phyloP scores from a whole-genome alignment of 2,329 filamentous ascomycete genomes.

The Cladosporium colombiae region DNA sequence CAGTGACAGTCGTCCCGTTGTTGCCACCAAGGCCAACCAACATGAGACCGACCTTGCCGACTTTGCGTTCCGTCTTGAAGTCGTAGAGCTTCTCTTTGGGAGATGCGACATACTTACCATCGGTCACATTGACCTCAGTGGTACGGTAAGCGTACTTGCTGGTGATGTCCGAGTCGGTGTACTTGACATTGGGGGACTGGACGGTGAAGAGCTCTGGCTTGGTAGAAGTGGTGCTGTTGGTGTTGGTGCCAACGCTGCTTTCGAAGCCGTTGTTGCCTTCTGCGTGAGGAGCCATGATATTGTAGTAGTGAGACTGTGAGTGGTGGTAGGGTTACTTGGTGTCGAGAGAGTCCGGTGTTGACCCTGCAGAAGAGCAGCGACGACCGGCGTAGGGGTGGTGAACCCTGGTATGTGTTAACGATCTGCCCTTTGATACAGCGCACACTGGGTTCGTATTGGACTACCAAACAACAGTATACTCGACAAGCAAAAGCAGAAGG shows the following conservation, averaged over 20 bases:
- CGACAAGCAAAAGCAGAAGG: not conserved
- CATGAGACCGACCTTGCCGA: conserved; percentile 95
- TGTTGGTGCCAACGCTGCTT: conserved; percentile 29
- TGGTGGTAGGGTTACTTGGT: conserved; percentile 44
- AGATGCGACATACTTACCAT: conserved; percentile 77
- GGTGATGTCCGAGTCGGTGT: conserved; percentile 83
- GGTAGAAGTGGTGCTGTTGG: conserved; percentile 34
- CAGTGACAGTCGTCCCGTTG: conserved; percentile 96
- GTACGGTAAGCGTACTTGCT: conserved; percentile 97
- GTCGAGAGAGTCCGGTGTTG: conserved; percentile 60
- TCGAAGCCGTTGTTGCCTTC: conserved; percentile 57
- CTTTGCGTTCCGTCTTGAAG: conserved; percentile 94
- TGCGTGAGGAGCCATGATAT: conserved; percentile 91
- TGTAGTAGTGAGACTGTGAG: not conserved
- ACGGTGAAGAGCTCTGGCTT: conserved; percentile 74
- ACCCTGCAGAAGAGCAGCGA: conserved; percentile 79
- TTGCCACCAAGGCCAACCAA: conserved; percentile 97
- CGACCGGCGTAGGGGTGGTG: conserved; percentile 97
- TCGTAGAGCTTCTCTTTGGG: conserved; percentile 90
- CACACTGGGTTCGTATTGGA: too few relatives aligned
- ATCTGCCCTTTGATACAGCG: not conserved
- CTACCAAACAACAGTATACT: not conserved
- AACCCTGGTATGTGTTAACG: conserved; percentile 56
- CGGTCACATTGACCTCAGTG: conserved; percentile 72
- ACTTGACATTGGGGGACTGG: conserved; percentile 86